Base-by-base conservation (phyloP, 2,329 filamentous ascomycete species). In the Biscogniauxia sp. region DNA sequence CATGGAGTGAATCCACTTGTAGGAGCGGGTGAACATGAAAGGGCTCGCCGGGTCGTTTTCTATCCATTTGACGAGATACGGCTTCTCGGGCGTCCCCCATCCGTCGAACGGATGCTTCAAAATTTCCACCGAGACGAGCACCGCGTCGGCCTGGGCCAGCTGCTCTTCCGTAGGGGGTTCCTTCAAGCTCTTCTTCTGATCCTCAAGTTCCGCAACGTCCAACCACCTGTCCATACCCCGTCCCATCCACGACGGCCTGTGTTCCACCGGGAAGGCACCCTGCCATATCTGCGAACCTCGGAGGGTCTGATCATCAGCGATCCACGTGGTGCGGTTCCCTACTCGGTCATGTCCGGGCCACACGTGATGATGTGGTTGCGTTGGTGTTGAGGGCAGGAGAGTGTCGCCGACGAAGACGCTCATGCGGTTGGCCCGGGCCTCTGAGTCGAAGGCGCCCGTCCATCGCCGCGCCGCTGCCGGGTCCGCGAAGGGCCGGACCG, bases 21-120 rank as follows among this genome's bases (percentile, higher is more conserved):
- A 76, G 50, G 68, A 68, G 56, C 68, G 69, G 7, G 68, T 13
- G 64, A 75, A 79, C 13, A 64, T 69, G 73, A 79, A 74, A 0
- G 78, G 78, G 57, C 81, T 80, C 60, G 78, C 72, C 2, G 78
- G 75, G 60, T 82, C 79, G 53, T 78, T 74, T 20, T 77, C 74
- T 59, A 80, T 75, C 77, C 77, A 82, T 54, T 78, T 76, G 55
- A 82, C 76, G 9, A 79, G 69, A 61, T 74, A 79, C 1, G 78
- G 78, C 60, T 80, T 77, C 13, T 78, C 76, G 15, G 74, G 72
- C 32, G 78, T 80, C 55, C 78, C 78, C 3, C 70, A 69, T 23
- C 78, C 78, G 9, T 74, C 71, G 60, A 79, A 80, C 0, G 75
- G 68, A 64, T 75, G 76, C 57, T 77, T 74, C 20, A 71, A 54